A percentile compares a stretch with the other conserved stretches of the same genome.
Evolutionary conservation across 352 stramenopile species (phyloP).

Genomic region (Phytophthora nicotianae): DNA sequence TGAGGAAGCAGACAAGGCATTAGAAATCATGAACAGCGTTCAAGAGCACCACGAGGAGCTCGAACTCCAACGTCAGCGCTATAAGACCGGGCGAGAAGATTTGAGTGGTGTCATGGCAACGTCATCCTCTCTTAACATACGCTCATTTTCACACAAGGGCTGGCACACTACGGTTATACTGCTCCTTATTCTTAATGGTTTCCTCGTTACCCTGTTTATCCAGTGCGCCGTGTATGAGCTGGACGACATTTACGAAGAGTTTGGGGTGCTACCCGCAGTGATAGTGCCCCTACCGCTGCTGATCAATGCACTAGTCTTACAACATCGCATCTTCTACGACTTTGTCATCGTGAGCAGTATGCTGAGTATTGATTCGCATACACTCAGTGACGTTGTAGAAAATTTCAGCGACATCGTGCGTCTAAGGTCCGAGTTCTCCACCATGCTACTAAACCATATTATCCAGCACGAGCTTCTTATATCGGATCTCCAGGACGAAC

Average conservation of each 20-base stretch:
- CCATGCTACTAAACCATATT: constrained; percentile 33
- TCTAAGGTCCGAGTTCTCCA: constrained; percentile 54
- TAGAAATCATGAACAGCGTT: constrained; percentile 27
- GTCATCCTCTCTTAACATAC: constrained; percentile 22
- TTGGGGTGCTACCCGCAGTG: constrained; percentile 33
- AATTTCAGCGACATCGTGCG: constrained; percentile 66
- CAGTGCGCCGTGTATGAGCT: constrained; percentile 60
- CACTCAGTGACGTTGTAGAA: constrained; percentile 60
- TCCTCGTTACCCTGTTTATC: constrained; percentile 60
- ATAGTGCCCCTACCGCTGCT: constrained; percentile 47
- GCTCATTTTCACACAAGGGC: constrained; percentile 63
- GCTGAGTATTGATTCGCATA: constrained; percentile 49
- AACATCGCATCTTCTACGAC: constrained; percentile 60
- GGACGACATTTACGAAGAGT: constrained; percentile 40
- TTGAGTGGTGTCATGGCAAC: constrained; percentile 19
- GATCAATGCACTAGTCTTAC: constrained; percentile 56
- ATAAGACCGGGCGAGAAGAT: constrained; percentile 10
- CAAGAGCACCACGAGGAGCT: constrained; percentile 37
- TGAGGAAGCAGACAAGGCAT: constrained; percentile 23
- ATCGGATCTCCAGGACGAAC: constrained; percentile 36
- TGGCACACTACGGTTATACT: constrained; percentile 67
- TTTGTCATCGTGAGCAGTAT: constrained; percentile 65
- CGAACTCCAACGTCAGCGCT: constrained; percentile 18
- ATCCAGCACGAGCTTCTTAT: constrained; percentile 19
- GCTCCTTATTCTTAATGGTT: constrained; percentile 63